Percentiles rank a stretch among this genome's conserved stretches.
These are phyloP conservation scores for Gossypium thurberi DNA, from an alignment of 345 rosid species.

Conservation along the genomic window DNA sequence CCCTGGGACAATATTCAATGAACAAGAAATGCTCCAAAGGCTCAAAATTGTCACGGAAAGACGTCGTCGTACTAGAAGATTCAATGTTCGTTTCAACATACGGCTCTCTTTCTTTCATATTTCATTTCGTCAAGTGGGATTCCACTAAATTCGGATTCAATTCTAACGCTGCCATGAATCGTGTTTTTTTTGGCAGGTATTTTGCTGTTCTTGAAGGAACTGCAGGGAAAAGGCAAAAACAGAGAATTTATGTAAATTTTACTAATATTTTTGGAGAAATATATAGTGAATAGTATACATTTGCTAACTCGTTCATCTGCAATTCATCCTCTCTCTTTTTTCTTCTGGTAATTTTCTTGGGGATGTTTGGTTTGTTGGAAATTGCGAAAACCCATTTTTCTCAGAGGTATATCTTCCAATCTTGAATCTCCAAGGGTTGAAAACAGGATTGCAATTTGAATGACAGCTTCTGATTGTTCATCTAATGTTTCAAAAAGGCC, in stretches of 20 bases:
- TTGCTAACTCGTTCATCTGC: background rate
- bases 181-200: background rate
- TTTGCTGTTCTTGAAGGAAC: conserved; percentile 14
- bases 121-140: background rate
- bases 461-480: background rate
- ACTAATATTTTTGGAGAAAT: background rate
- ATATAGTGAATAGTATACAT: background rate
- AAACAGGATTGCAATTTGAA: background rate
- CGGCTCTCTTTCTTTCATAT: background rate
- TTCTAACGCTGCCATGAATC: background rate
- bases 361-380: background rate
- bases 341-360: background rate
- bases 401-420: background rate
- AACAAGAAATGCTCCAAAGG: conserved; percentile 45
- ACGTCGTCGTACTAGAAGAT: conserved; percentile 22
- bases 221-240: background rate
- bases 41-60: conserved; percentile 30
- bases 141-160: background rate
- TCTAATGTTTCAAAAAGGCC: background rate
- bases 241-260: background rate
- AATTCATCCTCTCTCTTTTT: background rate
- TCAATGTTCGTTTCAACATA: conserved; percentile 18
- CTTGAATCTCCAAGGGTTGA: background rate
- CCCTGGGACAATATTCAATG: conserved; percentile 47
- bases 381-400: background rate